Conservation (phyloP, 768 basidiomycete species). For the Hydnum rufescens region DNA sequence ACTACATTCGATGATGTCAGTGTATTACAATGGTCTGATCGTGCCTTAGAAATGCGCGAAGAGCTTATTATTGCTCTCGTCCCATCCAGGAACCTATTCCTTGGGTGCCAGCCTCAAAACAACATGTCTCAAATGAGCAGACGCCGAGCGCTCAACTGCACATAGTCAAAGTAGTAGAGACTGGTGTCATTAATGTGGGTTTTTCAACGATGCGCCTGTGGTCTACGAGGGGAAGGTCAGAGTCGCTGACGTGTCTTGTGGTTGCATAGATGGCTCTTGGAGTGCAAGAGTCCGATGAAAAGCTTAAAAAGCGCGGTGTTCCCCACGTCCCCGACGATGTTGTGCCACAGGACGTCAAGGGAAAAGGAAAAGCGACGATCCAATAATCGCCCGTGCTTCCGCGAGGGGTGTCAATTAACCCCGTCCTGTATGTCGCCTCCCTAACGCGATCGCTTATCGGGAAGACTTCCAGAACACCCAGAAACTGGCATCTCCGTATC, state of each 20-base stretch:
- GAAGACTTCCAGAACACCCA: too few relatives aligned
- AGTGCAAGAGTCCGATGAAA: conserved; percentile 63
- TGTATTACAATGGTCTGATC: neutral
- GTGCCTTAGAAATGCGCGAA: too few relatives aligned
- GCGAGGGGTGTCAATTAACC: too few relatives aligned
- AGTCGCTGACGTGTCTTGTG: too few relatives aligned
- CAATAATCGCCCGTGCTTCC: too few relatives aligned
- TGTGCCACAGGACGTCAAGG: too few relatives aligned
- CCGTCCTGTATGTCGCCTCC: too few relatives aligned
- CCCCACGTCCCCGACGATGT: too few relatives aligned
- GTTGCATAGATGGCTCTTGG: conserved; percentile 46
- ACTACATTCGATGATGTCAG: conserved; percentile 15
- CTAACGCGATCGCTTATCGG: too few relatives aligned
- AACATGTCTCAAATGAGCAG: conserved; percentile 47
- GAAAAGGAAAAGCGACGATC: too few relatives aligned
- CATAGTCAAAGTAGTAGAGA: conserved; percentile 62
- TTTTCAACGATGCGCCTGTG: conserved; percentile 2
- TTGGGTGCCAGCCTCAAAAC: conserved; percentile 56
- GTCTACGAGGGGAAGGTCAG: neutral
- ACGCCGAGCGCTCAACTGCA: conserved; percentile 52
- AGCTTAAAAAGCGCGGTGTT: too few relatives aligned
- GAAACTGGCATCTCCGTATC: too few relatives aligned
- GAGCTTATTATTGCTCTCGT: neutral
- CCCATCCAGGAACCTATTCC: conserved; percentile 39
- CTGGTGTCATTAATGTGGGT: conserved; percentile 60